Evolutionary conservation across 306 rosid species (phyloP).

Genomic region (Lathyrus tuberosus): DNA sequence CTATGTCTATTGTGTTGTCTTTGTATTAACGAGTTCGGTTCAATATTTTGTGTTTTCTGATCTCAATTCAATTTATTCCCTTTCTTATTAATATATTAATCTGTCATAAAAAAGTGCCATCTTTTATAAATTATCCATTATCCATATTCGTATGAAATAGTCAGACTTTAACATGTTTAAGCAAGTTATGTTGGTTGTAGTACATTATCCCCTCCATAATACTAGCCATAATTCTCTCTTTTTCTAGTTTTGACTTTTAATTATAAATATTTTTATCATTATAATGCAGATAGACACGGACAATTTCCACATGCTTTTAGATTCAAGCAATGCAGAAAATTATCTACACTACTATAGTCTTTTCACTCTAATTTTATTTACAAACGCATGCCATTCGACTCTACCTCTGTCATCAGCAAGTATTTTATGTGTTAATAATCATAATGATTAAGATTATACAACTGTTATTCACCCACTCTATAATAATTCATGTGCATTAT

Average conservation of each 20-base stretch:
- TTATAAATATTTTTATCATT: slow-evolving; percentile 8
- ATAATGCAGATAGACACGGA: neutral
- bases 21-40: too few relatives aligned
- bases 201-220: slow-evolving; percentile 36
- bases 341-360: neutral
- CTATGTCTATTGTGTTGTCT: too few relatives aligned
- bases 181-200: slow-evolving; percentile 21
- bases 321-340: slow-evolving; percentile 15
- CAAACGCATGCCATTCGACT: slow-evolving; percentile 16
- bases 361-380: slow-evolving; percentile 10
- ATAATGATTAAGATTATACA: slow-evolving; percentile 29
- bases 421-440: slow-evolving; percentile 17
- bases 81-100: too few relatives aligned
- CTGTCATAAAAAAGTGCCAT: too few relatives aligned
- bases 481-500: slow-evolving; percentile 26
- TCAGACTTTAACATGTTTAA: neutral
- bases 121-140: neutral
- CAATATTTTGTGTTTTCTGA: too few relatives aligned
- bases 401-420: slow-evolving; percentile 11
- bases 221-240: slow-evolving; percentile 33
- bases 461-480: slow-evolving; percentile 31
- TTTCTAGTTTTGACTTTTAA: slow-evolving; percentile 18
- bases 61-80: too few relatives aligned
- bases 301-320: slow-evolving; percentile 18
- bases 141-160: slow-evolving; percentile 12